Evolutionary conservation across 495 filamentous ascomycete genomes (phyloP).

Genomic region (Hypomontagnella monticulosa): DNA sequence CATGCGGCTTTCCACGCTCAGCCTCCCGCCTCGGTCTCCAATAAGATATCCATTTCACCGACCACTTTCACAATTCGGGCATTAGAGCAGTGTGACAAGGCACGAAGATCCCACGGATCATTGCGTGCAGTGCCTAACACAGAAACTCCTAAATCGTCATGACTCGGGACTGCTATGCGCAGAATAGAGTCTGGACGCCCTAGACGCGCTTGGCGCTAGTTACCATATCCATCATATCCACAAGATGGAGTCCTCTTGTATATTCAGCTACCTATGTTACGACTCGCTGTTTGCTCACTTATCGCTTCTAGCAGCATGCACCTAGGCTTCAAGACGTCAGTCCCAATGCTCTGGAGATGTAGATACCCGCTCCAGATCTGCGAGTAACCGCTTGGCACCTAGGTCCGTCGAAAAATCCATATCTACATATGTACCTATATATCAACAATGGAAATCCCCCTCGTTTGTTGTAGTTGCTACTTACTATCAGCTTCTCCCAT

Average conservation of each 20-base stretch:
- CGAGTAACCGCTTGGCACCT: too few relatives aligned
- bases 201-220: constrained; percentile 11
- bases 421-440: constrained; percentile 1
- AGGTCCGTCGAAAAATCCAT: too few relatives aligned
- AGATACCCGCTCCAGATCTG: too few relatives aligned
- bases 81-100: background rate
- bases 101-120: background rate
- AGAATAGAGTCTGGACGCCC: background rate
- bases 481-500: background rate
- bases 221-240: background rate
- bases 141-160: constrained; percentile 3
- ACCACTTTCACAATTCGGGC: background rate
- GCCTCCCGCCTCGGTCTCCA: constrained; percentile 16
- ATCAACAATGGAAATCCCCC: background rate
- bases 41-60: background rate
- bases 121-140: constrained; percentile 3
- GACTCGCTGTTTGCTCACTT: too few relatives aligned
- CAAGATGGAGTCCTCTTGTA: background rate
- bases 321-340: too few relatives aligned
- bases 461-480: background rate
- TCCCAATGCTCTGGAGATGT: too few relatives aligned
- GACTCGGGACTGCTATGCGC: background rate
- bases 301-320: too few relatives aligned
- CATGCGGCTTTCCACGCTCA: constrained; percentile 10
- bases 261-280: background rate